Base-by-base conservation (phyloP, 352 stramenopile genomes). In the Phytophthora podocarpi region DNA sequence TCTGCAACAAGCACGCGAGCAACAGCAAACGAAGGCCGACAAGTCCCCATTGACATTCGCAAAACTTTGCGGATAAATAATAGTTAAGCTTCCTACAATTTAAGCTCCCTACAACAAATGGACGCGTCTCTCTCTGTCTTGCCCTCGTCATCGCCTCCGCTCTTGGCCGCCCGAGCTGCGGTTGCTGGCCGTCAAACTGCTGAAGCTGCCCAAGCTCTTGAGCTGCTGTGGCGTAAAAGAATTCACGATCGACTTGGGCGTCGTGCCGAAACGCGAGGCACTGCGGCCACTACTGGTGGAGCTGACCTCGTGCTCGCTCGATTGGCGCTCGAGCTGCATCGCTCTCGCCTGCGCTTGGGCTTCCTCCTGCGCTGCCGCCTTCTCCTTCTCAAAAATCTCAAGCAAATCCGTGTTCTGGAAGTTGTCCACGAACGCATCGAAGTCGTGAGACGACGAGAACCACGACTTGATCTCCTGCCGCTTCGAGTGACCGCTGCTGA, bases 371-470 rank as follows among this genome's bases (percentile, higher is more conserved):
- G 65, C 53, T 15, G 55, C 64, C 11, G 55, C 64, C 27, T 74
- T 74, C 20, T 85, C 70, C 35, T 79, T 76, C 34, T 82, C 72
- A 24, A 81, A 87, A 27, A 54, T 59, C 26, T 74, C 30, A 18
- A 86, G 79, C 36, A 91, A 63, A 7, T 75, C 56, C 8, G 81
- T 78, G 15, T 71, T 72, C 13, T 82, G 52, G 28, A 93, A 91
- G n/a, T 78, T 79, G 47, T 91, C 75, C n/a, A 90, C 82, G 35
- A 89, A 93, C 31, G 78, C 74, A 49, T 93, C 85, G 36, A 89
- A 91, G 18, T 93, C 85, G 63, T 93, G 85, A 10, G 82, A 89
- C 2, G 82, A 91, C 34, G 82, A 91, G 36, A 93, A 93, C 85
- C 85, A 93, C 30, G 85, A 82, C 67, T 90, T 90, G 68, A 93